Percentiles rank a stretch among this genome's conserved stretches.
phyloP scores from a whole-genome alignment of 2,329 filamentous ascomycete species.

The Metarhizium humberi region DNA sequence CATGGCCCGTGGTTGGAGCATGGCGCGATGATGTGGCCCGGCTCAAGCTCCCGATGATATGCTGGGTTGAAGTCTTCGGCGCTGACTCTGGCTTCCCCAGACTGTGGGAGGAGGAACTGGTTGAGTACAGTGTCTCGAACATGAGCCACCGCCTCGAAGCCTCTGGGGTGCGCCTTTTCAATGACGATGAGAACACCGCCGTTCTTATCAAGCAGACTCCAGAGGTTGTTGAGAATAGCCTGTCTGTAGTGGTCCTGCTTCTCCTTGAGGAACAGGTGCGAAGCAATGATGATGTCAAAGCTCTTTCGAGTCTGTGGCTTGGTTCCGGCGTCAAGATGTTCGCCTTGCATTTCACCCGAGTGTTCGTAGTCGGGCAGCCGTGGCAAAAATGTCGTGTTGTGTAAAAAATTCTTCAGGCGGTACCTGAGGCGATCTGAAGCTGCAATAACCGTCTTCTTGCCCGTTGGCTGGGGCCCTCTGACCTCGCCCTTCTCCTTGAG shows the following conservation, averaged over 20 bases:
- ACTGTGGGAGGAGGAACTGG: conserved; percentile 53
- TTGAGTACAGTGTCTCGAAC: conserved; percentile 72
- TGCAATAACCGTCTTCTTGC: conserved; percentile 73
- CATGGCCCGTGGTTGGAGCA: conserved; percentile 87
- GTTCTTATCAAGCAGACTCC: conserved; percentile 73
- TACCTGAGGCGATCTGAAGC: conserved; percentile 67
- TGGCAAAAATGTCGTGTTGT: conserved; percentile 87
- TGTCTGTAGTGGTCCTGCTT: conserved; percentile 70
- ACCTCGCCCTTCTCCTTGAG: conserved; percentile 44
- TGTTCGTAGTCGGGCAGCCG: conserved; percentile 81
- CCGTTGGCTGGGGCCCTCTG: conserved; percentile 39
- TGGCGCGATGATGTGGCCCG: conserved; percentile 57
- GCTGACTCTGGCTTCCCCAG: conserved; percentile 23
- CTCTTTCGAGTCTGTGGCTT: conserved; percentile 57
- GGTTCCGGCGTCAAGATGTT: conserved; percentile 48
- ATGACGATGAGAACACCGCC: conserved; percentile 81
- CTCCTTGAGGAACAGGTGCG: conserved; percentile 70
- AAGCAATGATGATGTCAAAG: conserved; percentile 84
- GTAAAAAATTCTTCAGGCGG: conserved; percentile 65
- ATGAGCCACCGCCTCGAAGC: conserved; percentile 85
- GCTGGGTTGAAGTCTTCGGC: conserved; percentile 31
- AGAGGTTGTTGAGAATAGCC: conserved; percentile 76
- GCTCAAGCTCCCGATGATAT: conserved; percentile 37
- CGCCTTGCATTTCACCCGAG: conserved; percentile 47
- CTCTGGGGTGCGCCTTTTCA: conserved; percentile 84